Evolutionary conservation across 495 filamentous ascomycete species (phyloP), one percentile per base, ranked within the genome.

Genomic region (Daldinia vernicosa): DNA sequence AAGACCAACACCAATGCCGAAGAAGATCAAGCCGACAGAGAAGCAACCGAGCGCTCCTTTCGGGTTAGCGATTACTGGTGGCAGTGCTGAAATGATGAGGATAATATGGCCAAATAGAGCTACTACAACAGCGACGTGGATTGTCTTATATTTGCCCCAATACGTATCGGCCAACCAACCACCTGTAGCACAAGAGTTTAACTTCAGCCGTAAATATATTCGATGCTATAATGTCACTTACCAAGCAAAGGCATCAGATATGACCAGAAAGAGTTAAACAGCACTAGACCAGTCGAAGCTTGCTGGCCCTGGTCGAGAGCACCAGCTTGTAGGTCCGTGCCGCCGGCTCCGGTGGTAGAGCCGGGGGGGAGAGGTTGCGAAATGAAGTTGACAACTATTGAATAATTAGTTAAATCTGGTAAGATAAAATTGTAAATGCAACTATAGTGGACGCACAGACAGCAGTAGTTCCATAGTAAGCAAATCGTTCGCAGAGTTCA

Each of bases 401-500:
- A 11, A 62, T 39, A 54, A 45, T 19, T 67, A 63, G 65, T 71
- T 39, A 66, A 56, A 59, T 60, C 26, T 4, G 7, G 15, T 55
- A 14, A 4, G 9, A 15, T 8, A 37, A 35, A 24, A 4, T 15
- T 28, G 0, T 11, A 35, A 30, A 15, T 14, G 30, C 6, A 14
- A 12, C 4, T 2, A 19, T 6, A 32, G 19, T 22, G 55, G 43
- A 70, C 74, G 67, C 82, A 90, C 88, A 91, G 53, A 93, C 89
- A 40, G 87, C 88, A 22, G 87, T 91, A 14, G 89, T 91, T 60
- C 91, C 92, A 75, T 93, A 93, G 82, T 91, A 93, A 8, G 89
- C 90, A 80, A 93, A 92, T 37, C 91, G 89, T 82, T 94, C 92
- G 80, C 87, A 91, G 63, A 93, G 77, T 79, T 94, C 92, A 54